Evolutionary conservation across 2,329 filamentous ascomycete genomes (phyloP), one percentile per base, ranked within the genome.

Genomic region (Sporothrix pseudoabietina): DNA sequence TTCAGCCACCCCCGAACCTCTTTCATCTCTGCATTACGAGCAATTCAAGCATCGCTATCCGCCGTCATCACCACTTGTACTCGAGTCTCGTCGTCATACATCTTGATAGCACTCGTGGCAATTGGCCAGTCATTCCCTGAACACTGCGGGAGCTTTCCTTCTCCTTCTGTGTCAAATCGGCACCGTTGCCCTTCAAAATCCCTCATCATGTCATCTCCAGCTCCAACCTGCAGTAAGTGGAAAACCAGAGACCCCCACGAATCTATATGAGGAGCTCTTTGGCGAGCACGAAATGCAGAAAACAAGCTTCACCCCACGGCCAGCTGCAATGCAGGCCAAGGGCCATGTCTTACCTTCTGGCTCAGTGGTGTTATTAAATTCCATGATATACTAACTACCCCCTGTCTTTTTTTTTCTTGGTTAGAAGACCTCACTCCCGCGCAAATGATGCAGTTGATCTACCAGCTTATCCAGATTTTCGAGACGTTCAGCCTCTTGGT

Each of bases 381-480:
- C n/a, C 41, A 30, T 19, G n/a, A 8, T 47, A 8, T 47, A 22
- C 39, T 47, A 12, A 47, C n/a, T 0, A 1, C 2, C 3, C 35
- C 12, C 35, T 26, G 19, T 61, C 57, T 49, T 41, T 41, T 41
- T 35, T n/a, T 72, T 47, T 68, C 1, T n/a, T 32, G 4, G 9
- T n/a, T 4, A 22, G 14, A 4, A 71, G 69, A 71, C n/a, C 12
- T 66, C n/a, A 12, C 39, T 26, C 47, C 66, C 10, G 8, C n/a
- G 16, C 32, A 65, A 6, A 7, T 74, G n/a, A 35, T 75, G 47
- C 55, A 69, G 10, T 73, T 69, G 22, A 41, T 73, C n/a, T 71
- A 71, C 65, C 47, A 72, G 16, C 49, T 75, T 30, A 55, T 71
- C 19, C 49, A 72, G 39, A 66, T 75, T 6, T 6, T 73, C 10